A percentile compares a stretch with the other conserved stretches of the same genome.
phyloP scores from a whole-genome alignment of 441 rosid genomes.

The Euphorbia schlechtendalii region DNA sequence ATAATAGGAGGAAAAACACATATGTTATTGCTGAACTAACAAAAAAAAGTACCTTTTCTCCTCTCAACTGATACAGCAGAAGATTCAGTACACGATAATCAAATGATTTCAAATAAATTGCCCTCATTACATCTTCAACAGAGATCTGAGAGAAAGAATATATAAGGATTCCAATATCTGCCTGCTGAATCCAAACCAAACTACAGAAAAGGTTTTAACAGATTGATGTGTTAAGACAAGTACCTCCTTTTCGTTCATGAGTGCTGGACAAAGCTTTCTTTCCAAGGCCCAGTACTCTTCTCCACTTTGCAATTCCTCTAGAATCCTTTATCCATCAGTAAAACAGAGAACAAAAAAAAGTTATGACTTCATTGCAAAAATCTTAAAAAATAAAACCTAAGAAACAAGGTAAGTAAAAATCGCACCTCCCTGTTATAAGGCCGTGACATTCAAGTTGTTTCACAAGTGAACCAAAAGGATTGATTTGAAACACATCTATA shows the following conservation, averaged over 20 bases:
- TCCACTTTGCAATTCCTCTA: constrained; percentile 57
- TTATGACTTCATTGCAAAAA: constrained; percentile 2
- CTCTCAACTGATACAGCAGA: constrained; percentile 64
- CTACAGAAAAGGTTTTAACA: neutral
- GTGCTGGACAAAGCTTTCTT: constrained; percentile 73
- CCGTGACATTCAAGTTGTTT: constrained; percentile 46
- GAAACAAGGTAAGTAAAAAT: constrained; percentile 2
- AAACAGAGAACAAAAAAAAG: constrained; percentile 8
- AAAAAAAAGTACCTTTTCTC: constrained; percentile 48
- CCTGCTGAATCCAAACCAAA: neutral
- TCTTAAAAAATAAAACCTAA: neutral
- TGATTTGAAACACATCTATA: constrained; percentile 28
- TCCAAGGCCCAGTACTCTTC: constrained; percentile 85
- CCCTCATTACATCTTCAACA: constrained; percentile 60
- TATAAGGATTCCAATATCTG: neutral
- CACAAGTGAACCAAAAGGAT: constrained; percentile 55
- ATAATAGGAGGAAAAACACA: constrained; percentile 4
- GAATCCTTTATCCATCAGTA: constrained; percentile 40
- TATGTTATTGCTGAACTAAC: constrained; percentile 1
- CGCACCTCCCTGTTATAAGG: constrained; percentile 60
- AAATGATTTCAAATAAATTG: constrained; percentile 76
- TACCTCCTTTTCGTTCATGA: constrained; percentile 46
- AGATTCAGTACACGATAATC: constrained; percentile 86
- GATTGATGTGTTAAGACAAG: constrained; percentile 2
- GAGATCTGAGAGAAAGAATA: constrained; percentile 34